Conservation (phyloP, 495 filamentous ascomycete species). For the Trypethelium eluteriae region DNA sequence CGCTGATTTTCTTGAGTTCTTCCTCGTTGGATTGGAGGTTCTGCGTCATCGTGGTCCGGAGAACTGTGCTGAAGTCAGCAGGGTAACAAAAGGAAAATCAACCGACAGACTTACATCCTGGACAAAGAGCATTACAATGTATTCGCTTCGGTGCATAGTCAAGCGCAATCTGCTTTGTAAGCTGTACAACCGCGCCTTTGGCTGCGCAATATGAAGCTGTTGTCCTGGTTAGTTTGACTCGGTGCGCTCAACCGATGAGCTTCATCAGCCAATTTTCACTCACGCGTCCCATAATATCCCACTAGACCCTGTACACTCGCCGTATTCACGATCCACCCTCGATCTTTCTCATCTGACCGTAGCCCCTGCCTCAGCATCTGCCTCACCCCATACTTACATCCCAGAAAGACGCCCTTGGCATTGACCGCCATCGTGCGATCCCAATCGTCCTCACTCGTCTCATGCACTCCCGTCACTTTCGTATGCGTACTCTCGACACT, state of each 20-base stretch:
- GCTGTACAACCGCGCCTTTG: slow-evolving; percentile 45
- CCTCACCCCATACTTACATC: slow-evolving; percentile 42
- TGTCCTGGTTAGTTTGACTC: neutral
- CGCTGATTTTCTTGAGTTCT: slow-evolving; percentile 22
- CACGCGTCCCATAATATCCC: slow-evolving; percentile 23
- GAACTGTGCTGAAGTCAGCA: slow-evolving; percentile 16
- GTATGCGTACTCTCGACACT: slow-evolving; percentile 22
- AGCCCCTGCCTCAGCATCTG: slow-evolving; percentile 49
- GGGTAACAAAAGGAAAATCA: neutral
- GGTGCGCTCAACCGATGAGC: neutral
- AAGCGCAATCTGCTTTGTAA: slow-evolving; percentile 45
- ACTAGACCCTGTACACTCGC: slow-evolving; percentile 44
- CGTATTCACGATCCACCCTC: slow-evolving; percentile 53
- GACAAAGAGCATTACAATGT: slow-evolving; percentile 50
- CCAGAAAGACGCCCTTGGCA: slow-evolving; percentile 53
- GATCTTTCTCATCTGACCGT: slow-evolving; percentile 35
- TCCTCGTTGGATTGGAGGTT: slow-evolving; percentile 23
- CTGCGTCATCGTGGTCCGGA: slow-evolving; percentile 24
- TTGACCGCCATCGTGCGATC: slow-evolving; percentile 65
- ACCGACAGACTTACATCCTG: slow-evolving; percentile 42
- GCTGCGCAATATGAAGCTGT: slow-evolving; percentile 39
- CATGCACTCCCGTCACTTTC: slow-evolving; percentile 32
- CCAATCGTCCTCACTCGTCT: slow-evolving; percentile 45
- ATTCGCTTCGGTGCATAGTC: slow-evolving; percentile 48
- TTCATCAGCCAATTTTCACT: slow-evolving; percentile 20